A percentile compares a stretch with the other conserved stretches of the same genome.
Conservation (phyloP, 768 basidiomycete species). For the Suillus subluteus region DNA sequence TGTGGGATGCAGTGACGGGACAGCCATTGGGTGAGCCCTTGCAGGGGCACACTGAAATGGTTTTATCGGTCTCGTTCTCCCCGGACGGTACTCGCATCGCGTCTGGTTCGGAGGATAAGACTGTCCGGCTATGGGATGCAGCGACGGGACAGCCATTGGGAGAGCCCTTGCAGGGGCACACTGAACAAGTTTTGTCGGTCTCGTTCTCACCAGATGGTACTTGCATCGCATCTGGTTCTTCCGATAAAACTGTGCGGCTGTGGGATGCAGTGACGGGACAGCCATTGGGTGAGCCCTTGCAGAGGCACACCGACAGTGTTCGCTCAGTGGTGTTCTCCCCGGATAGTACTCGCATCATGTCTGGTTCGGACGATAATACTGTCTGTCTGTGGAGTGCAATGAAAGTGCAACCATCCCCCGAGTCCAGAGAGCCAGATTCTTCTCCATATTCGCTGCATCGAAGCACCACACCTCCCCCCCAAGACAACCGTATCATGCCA, state of each 20-base stretch:
- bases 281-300: background rate
- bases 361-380: background rate
- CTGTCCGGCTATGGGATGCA: background rate
- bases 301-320: conserved; percentile 18
- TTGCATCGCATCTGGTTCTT: too few relatives aligned
- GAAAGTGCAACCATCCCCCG: too few relatives aligned
- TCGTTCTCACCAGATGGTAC: background rate
- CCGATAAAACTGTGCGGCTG: background rate
- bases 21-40: too few relatives aligned
- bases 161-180: background rate
- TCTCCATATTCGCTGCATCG: background rate
- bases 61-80: too few relatives aligned
- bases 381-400: background rate
- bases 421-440: too few relatives aligned
- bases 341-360: background rate
- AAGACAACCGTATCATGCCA: background rate
- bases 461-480: background rate
- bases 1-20: too few relatives aligned
- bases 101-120: background rate
- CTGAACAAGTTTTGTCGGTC: background rate
- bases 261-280: background rate
- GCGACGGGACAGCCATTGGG: background rate
- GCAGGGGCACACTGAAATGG: too few relatives aligned
- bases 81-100: background rate
- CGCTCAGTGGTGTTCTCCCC: conserved; percentile 22